Conservation (phyloP, 306 rosid species). For the Vigna unguiculata region DNA sequence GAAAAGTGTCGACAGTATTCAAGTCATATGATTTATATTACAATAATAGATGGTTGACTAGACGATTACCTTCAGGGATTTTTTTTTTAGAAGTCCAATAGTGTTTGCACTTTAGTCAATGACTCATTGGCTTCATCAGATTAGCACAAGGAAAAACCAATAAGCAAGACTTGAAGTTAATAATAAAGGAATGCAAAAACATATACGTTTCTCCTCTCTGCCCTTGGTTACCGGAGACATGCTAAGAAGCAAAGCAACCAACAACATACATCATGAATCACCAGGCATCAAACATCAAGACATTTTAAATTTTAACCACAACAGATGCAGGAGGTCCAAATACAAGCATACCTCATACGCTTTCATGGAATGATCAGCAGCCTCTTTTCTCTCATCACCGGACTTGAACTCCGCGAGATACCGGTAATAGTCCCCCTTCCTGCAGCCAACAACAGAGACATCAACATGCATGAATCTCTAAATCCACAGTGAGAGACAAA, state of each 20-base stretch:
- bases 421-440: constrained; percentile 73
- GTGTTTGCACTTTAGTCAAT: not conserved
- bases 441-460: constrained; percentile 33
- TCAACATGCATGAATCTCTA: constrained; percentile 9
- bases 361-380: constrained; percentile 66
- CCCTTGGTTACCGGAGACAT: not conserved
- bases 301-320: not conserved
- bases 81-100: not conserved
- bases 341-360: constrained; percentile 59
- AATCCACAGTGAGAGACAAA: not conserved
- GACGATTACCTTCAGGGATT: not conserved
- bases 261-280: constrained; percentile 5
- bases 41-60: constrained; percentile 4
- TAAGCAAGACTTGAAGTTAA: constrained; percentile 1
- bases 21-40: not conserved
- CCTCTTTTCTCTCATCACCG: constrained; percentile 64
- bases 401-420: constrained; percentile 60
- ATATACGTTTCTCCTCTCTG: not conserved
- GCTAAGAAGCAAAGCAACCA: constrained; percentile 22
- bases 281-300: constrained; percentile 25
- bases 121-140: not conserved
- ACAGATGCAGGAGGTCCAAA: constrained; percentile 10
- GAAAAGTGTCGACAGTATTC: not conserved
- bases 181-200: not conserved
- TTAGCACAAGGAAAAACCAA: constrained; percentile 19